phyloP scores from a whole-genome alignment of 2,329 filamentous ascomycete genomes.

The Chrysoporthe austroafricana region DNA sequence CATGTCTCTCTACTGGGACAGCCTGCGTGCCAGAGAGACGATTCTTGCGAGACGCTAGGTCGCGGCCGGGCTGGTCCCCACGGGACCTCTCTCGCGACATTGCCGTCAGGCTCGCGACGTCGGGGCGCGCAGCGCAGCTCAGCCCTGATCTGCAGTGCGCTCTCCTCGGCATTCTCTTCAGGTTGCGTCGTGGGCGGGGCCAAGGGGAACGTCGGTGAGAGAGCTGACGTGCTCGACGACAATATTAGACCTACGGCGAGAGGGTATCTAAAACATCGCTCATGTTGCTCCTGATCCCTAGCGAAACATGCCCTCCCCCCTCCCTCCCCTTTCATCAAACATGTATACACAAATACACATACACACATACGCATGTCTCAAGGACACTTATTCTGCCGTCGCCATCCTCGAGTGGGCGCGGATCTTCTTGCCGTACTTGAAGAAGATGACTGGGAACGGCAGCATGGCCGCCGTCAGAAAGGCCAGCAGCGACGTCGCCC shows the following conservation, averaged over 20 bases:
- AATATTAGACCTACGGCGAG: background rate
- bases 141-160: background rate
- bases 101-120: background rate
- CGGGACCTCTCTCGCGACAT: background rate
- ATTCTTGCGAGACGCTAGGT: slow-evolving; percentile 3
- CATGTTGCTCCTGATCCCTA: background rate
- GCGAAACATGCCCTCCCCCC: background rate
- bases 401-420: slow-evolving; percentile 60
- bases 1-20: slow-evolving; percentile 18
- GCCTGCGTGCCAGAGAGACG: slow-evolving; percentile 5
- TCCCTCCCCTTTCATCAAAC: background rate
- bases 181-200: background rate
- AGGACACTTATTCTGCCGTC: slow-evolving; percentile 30
- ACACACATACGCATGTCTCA: background rate
- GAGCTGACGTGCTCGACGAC: background rate
- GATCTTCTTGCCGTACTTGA: slow-evolving; percentile 62
- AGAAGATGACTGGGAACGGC: slow-evolving; percentile 68
- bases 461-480: slow-evolving; percentile 66
- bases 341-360: background rate
- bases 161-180: background rate
- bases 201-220: background rate
- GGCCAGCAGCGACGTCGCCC: slow-evolving; percentile 66
- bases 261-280: slow-evolving; percentile 12
- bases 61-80: background rate
- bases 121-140: background rate